Conservation (phyloP, 179 eudicot species). For the Patellifolia procumbens region DNA sequence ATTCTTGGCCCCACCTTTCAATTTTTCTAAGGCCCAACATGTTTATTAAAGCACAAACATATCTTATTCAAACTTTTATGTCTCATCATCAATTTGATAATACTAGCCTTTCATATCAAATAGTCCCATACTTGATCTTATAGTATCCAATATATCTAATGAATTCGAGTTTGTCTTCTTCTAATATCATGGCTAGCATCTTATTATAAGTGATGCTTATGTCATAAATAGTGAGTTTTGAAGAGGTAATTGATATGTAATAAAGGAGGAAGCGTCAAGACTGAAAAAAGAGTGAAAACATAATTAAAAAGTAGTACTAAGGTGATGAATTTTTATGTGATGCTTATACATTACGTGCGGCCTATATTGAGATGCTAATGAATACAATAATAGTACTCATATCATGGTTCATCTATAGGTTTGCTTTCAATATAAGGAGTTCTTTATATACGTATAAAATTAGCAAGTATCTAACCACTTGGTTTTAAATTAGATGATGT, state of each 20-base stretch:
- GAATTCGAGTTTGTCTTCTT: background rate
- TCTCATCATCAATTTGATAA: constrained; percentile 16
- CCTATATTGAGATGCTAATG: no score
- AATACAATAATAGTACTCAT: no score
- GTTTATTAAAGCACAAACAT: constrained; percentile 24
- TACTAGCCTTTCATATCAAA: background rate
- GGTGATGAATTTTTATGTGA: no score
- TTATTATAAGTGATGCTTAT: background rate
- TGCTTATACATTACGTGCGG: no score
- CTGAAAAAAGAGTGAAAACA: no score
- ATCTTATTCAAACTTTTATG: constrained; percentile 7
- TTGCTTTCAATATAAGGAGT: no score
- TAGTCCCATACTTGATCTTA: background rate
- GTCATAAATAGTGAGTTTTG: background rate
- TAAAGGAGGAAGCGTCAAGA: no score
- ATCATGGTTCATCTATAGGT: no score
- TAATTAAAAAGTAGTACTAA: no score
- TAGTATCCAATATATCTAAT: background rate
- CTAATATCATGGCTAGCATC: background rate
- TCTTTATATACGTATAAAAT: no score
- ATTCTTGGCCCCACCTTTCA: constrained; percentile 21
- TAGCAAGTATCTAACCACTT: no score
- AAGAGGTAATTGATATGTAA: background rate
- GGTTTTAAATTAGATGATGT: no score
- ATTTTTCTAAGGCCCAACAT: constrained; percentile 15